phyloP scores from a whole-genome alignment of 345 rosid species.

The Carallia pectinifolia region DNA sequence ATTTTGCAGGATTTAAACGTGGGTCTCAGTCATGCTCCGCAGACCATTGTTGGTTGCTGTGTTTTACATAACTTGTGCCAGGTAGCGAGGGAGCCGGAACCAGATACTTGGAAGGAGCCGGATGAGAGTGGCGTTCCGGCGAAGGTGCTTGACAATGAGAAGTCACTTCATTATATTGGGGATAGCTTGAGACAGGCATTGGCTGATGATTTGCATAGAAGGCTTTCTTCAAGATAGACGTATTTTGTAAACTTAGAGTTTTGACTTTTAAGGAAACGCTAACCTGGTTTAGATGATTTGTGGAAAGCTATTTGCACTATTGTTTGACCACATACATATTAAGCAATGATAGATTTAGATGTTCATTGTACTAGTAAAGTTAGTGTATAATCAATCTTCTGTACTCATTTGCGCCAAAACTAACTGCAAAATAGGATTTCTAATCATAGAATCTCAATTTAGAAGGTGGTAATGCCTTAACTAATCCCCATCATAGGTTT shows the following conservation, averaged over 20 bases:
- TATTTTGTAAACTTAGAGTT: slow-evolving; percentile 15
- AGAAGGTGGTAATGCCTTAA: neutral
- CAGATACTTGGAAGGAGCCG: slow-evolving; percentile 77
- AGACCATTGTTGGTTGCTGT: slow-evolving; percentile 96
- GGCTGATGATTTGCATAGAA: slow-evolving; percentile 92
- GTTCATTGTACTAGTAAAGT: slow-evolving; percentile 16
- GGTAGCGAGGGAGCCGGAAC: slow-evolving; percentile 96
- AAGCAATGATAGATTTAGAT: slow-evolving; percentile 16
- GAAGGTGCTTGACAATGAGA: slow-evolving; percentile 82
- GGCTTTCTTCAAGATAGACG: slow-evolving; percentile 71
- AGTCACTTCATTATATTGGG: slow-evolving; percentile 69
- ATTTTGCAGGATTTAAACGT: slow-evolving; percentile 92
- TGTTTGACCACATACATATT: neutral
- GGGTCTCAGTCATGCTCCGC: slow-evolving; percentile 90
- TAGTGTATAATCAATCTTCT: slow-evolving; percentile 6
- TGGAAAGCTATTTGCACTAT: neutral
- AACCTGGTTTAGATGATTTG: slow-evolving; percentile 17
- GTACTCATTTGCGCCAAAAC: slow-evolving; percentile 11
- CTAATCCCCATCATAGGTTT: too few relatives aligned
- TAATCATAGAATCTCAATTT: slow-evolving; percentile 3
- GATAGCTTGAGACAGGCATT: slow-evolving; percentile 88
- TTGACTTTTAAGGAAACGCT: slow-evolving; percentile 14
- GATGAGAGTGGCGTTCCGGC: slow-evolving; percentile 71
- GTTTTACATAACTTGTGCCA: slow-evolving; percentile 97
- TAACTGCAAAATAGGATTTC: slow-evolving; percentile 15